phyloP scores from a whole-genome alignment of 805 yeast species.

The Monosporozyma unispora region DNA sequence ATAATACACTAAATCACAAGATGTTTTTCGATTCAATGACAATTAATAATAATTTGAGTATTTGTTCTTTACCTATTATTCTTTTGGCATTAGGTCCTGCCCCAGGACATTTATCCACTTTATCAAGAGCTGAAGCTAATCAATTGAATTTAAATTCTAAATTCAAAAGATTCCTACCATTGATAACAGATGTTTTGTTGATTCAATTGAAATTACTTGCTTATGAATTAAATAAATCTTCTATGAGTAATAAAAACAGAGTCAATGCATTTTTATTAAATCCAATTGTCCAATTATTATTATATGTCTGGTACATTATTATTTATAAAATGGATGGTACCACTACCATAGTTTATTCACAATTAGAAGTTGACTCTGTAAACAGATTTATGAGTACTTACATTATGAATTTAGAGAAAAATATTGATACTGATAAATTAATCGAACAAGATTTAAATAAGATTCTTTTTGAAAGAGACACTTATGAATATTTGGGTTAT shows the following conservation, averaged over 20 bases:
- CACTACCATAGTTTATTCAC: neutral
- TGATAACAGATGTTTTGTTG: constrained; percentile 13
- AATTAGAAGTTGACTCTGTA: constrained; percentile 8
- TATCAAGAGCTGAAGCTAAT: neutral
- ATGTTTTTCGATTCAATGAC: constrained; percentile 8
- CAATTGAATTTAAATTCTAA: constrained; percentile 2
- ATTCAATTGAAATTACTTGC: constrained; percentile 14
- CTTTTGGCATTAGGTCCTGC: constrained; percentile 1
- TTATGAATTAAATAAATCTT: constrained; percentile 6
- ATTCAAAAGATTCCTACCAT: constrained; percentile 5
- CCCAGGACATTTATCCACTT: neutral
- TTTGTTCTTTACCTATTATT: constrained; percentile 15
- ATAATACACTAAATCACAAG: neutral
- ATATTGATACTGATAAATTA: constrained; percentile 11
- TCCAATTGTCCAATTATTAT: constrained; percentile 17
- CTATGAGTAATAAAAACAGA: constrained; percentile 3
- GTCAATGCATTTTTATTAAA: constrained; percentile 11
- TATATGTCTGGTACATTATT: constrained; percentile 17
- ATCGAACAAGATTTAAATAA: constrained; percentile 10
- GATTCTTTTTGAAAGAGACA: constrained; percentile 11
- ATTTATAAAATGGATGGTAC: constrained; percentile 3
- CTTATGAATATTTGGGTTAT: constrained; percentile 11
- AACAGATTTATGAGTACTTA: constrained; percentile 12
- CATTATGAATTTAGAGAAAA: constrained; percentile 9
- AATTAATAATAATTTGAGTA: constrained; percentile 16